Conservation (phyloP, 495 filamentous ascomycete species). For the Sabuloglossum arenarium region DNA sequence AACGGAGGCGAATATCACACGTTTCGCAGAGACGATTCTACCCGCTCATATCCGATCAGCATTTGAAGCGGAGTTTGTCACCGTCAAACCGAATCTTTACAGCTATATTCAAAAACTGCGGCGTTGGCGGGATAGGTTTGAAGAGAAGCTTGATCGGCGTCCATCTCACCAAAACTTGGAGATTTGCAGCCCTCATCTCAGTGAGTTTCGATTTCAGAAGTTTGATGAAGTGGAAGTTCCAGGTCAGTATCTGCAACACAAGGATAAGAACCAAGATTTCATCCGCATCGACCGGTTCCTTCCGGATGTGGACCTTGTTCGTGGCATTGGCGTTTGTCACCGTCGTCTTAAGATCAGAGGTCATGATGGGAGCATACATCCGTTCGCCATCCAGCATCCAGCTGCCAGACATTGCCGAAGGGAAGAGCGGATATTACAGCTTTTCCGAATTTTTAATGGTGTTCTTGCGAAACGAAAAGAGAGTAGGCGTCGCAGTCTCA, state of each 20-base stretch:
- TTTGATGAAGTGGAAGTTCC: constrained; percentile 98
- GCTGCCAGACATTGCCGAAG: constrained; percentile 76
- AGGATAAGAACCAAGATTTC: constrained; percentile 97
- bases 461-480: constrained; percentile 80
- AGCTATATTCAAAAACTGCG: constrained; percentile 96
- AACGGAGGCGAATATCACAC: constrained; percentile 87
- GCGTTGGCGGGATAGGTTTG: constrained; percentile 92
- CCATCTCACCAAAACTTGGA: constrained; percentile 50
- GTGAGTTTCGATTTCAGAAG: constrained; percentile 90
- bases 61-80: constrained; percentile 91
- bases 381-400: constrained; percentile 90
- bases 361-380: constrained; percentile 88
- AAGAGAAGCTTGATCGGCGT: constrained; percentile 90
- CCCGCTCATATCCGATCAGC: constrained; percentile 79
- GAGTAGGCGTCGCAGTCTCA: constrained; percentile 75
- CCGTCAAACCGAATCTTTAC: constrained; percentile 81
- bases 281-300: constrained; percentile 91
- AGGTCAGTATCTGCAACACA: constrained; percentile 88
- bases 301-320: constrained; percentile 78
- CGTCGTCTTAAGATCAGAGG: constrained; percentile 86
- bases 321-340: constrained; percentile 73
- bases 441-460: constrained; percentile 97
- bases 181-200: constrained; percentile 65
- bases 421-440: constrained; percentile 83
- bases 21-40: constrained; percentile 90